These are phyloP conservation scores for Vitis hybrid DNA, from an alignment of 177 flowering plant genomes.

Conservation along the genomic window DNA sequence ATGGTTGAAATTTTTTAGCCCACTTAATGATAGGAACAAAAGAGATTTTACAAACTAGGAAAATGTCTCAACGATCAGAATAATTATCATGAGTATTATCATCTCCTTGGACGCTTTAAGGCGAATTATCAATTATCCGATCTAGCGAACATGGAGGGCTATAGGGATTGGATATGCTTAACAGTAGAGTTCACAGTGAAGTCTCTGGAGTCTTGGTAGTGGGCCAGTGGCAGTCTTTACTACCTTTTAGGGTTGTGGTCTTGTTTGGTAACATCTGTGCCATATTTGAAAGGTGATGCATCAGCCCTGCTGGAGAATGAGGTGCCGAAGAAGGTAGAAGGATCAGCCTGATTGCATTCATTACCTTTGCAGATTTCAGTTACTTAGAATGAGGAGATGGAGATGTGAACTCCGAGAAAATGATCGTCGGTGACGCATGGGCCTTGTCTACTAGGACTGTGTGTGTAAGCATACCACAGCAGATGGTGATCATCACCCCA, in stretches of 20 bases:
- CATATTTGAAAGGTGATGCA: not conserved
- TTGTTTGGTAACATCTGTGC: constrained; percentile 2
- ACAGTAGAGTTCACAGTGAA: not conserved
- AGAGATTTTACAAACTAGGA: no score
- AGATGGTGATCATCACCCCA: constrained; percentile 61
- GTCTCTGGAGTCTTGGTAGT: constrained; percentile 4
- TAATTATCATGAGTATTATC: no score
- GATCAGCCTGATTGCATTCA: constrained; percentile 4
- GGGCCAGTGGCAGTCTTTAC: constrained; percentile 5
- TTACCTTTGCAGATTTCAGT: constrained; percentile 3
- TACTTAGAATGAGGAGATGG: not conserved
- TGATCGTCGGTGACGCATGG: constrained; percentile 39
- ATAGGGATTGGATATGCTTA: constrained; percentile 4
- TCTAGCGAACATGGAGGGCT: not conserved
- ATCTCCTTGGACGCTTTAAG: no score
- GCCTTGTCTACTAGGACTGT: constrained; percentile 79
- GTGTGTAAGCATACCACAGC: constrained; percentile 77
- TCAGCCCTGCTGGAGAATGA: not conserved
- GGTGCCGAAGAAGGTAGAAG: not conserved
- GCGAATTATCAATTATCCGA: not conserved
- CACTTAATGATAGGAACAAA: no score
- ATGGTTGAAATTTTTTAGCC: no score
- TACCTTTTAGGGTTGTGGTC: not conserved
- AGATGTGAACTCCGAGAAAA: constrained; percentile 5
- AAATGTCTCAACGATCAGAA: no score